These are phyloP conservation scores for Porodaedalea pini DNA, from an alignment of 1,284 basidiomycete genomes.

Conservation along the genomic window DNA sequence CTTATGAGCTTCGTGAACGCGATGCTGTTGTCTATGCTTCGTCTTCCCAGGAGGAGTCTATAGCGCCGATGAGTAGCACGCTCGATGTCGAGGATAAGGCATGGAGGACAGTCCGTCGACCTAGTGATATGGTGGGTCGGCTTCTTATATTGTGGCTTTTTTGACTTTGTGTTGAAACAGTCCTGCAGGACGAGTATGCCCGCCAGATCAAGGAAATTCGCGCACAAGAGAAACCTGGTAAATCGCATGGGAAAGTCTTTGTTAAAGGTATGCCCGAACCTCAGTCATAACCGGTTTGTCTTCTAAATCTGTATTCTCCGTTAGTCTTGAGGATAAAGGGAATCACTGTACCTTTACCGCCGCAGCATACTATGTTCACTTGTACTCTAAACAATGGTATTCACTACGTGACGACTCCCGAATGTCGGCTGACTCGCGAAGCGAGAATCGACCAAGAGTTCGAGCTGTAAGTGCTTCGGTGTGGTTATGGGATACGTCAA, in stretches of 20 bases:
- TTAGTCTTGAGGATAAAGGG: conserved; percentile 77
- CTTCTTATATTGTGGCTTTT: not conserved
- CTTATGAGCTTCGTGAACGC: conserved; percentile 65
- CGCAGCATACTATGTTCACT: conserved; percentile 71
- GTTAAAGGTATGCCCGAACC: conserved; percentile 64
- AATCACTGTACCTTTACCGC: conserved; percentile 72
- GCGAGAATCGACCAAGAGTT: conserved; percentile 88
- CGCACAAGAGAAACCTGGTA: conserved; percentile 71
- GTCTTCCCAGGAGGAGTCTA: conserved; percentile 56
- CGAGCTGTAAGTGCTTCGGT: conserved; percentile 74
- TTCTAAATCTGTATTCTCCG: conserved; percentile 7
- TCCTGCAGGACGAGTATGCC: conserved; percentile 80
- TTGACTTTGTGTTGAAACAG: not conserved
- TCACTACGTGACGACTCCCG: conserved; percentile 92
- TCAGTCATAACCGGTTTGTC: too few species aligned
- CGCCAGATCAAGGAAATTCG: conserved; percentile 82
- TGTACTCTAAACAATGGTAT: conserved; percentile 96
- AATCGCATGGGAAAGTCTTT: conserved; percentile 88
- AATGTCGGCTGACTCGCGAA: conserved; percentile 59
- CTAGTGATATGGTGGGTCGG: conserved; percentile 83
- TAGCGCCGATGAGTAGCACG: conserved; percentile 64
- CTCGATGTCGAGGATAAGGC: conserved; percentile 84
- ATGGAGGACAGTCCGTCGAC: conserved; percentile 84
- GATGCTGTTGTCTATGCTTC: conserved; percentile 78
- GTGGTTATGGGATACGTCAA: conserved; percentile 1